A percentile compares a stretch with the other conserved stretches of the same genome.
Evolutionary conservation across 768 basidiomycete genomes (phyloP).

Genomic region (Baorangia bicolor): DNA sequence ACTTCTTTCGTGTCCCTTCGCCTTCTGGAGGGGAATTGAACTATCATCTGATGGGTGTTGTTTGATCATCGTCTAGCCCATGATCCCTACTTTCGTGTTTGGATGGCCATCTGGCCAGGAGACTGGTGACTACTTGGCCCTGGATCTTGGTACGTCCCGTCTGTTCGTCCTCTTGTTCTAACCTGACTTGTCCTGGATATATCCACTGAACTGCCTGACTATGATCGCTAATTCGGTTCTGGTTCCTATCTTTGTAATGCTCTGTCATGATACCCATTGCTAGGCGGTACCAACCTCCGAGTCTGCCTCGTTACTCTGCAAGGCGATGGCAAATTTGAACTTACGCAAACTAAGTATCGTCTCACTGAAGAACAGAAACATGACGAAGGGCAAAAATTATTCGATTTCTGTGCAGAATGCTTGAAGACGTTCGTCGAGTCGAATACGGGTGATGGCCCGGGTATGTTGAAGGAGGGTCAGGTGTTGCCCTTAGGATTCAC

Average conservation of each 20-base stretch:
- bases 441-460: conserved; percentile 54
- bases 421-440: conserved; percentile 84
- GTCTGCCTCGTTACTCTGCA: conserved; percentile 93
- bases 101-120: conserved; percentile 93
- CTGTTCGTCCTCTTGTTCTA: neutral
- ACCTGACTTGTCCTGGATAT: neutral
- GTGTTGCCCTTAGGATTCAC: conserved; percentile 90
- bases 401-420: conserved; percentile 97
- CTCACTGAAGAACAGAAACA: conserved; percentile 98
- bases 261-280: neutral
- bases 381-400: conserved; percentile 91
- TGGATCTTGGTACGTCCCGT: conserved; percentile 71
- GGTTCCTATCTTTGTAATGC: neutral
- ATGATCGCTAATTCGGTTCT: neutral
- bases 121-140: conserved; percentile 83
- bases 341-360: conserved; percentile 96
- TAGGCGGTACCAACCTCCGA: conserved; percentile 95
- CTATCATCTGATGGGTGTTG: conserved; percentile 8
- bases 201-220: neutral
- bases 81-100: conserved; percentile 98
- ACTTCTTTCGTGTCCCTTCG: neutral
- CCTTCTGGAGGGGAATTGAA: neutral
- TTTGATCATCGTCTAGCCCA: conserved; percentile 52
- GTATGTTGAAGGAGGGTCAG: conserved; percentile 50
- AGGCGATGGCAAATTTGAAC: conserved; percentile 94